Conservation (phyloP, 192 early-diverging fungal genomes). For the Cetraspora pellucida region DNA sequence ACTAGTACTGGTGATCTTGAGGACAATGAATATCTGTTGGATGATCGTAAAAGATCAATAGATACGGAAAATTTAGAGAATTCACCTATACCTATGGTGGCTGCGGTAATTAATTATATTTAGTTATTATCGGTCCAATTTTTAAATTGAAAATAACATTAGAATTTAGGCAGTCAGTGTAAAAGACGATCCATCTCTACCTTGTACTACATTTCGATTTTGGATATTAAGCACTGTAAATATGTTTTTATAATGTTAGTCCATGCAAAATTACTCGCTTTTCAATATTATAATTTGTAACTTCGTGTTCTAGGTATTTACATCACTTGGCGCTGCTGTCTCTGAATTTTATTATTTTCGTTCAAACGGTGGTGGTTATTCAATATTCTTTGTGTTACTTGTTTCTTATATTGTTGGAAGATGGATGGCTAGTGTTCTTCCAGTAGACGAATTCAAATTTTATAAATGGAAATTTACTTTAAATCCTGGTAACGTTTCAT, state of each 20-base stretch:
- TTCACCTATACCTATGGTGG: neutral
- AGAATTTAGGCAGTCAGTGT: constrained; percentile 37
- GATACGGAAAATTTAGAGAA: neutral
- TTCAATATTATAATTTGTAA: neutral
- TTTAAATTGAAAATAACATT: neutral
- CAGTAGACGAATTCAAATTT: neutral
- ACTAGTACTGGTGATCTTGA: neutral
- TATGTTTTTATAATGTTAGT: neutral
- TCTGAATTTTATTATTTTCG: constrained; percentile 40
- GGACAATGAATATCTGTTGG: neutral
- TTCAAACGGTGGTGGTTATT: constrained; percentile 29
- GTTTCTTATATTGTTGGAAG: constrained; percentile 42
- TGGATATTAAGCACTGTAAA: constrained; percentile 47
- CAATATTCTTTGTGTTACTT: constrained; percentile 39
- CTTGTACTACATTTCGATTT: constrained; percentile 53
- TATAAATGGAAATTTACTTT: constrained; percentile 16
- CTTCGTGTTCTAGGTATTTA: constrained; percentile 37
- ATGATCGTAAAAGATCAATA: neutral
- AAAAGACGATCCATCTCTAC: constrained; percentile 47
- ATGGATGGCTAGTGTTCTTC: constrained; percentile 32
- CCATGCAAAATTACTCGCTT: neutral
- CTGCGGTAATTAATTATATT: neutral
- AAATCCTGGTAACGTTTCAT: constrained; percentile 23
- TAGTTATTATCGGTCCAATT: too few relatives aligned
- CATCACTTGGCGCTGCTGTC: constrained; percentile 35